Percentiles rank a stretch among this genome's conserved stretches.
These are phyloP conservation scores for Trypethelium eluteriae DNA, from an alignment of 495 filamentous ascomycete species.

Conservation along the genomic window DNA sequence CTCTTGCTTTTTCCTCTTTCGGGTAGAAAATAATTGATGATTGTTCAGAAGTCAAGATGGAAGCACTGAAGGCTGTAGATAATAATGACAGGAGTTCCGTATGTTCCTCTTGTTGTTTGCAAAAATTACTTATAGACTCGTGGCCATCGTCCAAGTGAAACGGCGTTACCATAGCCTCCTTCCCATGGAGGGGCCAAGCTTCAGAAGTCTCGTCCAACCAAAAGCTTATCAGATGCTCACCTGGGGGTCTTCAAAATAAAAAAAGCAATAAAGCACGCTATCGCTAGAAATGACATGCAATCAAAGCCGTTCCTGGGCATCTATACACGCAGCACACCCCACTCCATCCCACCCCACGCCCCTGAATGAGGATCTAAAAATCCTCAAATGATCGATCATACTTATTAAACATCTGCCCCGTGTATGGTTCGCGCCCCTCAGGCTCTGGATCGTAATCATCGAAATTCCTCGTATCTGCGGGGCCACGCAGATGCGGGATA, in stretches of 20 bases:
- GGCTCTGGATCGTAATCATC: slow-evolving; percentile 70
- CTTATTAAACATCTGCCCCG: slow-evolving; percentile 24
- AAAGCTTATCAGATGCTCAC: background rate
- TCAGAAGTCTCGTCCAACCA: background rate
- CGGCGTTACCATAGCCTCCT: background rate
- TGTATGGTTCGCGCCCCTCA: slow-evolving; percentile 53
- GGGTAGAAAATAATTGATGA: too few relatives aligned
- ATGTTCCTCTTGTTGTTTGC: slow-evolving; percentile 3
- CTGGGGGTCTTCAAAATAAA: background rate
- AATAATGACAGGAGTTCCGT: background rate
- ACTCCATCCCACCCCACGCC: background rate
- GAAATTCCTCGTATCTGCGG: slow-evolving; percentile 83
- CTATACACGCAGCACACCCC: background rate
- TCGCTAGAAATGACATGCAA: slow-evolving; percentile 10
- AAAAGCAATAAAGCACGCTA: background rate
- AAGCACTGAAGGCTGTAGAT: too few relatives aligned
- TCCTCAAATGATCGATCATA: slow-evolving; percentile 1
- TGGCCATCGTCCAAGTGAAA: background rate
- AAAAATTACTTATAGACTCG: background rate
- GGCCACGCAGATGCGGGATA: slow-evolving; percentile 68
- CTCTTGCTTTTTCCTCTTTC: background rate
- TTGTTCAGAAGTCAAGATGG: too few relatives aligned
- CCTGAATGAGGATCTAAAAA: background rate
- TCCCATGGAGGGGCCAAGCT: background rate
- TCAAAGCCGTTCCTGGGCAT: background rate